These are phyloP conservation scores for Solanum appendiculatum DNA, from an alignment of 257 asterid genomes.

Conservation along the genomic window DNA sequence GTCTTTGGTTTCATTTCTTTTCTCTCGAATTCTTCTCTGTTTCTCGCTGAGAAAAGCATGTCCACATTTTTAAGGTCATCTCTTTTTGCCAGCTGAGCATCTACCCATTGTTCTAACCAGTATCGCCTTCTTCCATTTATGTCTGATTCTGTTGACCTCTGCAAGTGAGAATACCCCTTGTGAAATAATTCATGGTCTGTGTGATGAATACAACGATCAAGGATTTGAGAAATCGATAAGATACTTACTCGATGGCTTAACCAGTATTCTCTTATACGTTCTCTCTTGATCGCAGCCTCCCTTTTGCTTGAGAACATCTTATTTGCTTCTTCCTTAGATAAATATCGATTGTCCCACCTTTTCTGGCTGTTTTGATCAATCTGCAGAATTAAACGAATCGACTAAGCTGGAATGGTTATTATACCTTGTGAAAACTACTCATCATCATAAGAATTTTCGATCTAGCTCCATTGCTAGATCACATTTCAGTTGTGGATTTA, in stretches of 20 bases:
- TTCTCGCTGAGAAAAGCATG: constrained; percentile 20
- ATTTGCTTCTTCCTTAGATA: constrained; percentile 54
- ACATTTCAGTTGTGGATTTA: not conserved
- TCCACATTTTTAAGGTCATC: constrained; percentile 29
- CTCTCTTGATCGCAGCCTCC: constrained; percentile 73
- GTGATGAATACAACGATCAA: not conserved
- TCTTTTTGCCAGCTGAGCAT: constrained; percentile 63
- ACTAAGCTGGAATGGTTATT: not conserved
- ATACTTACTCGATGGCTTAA: constrained; percentile 70
- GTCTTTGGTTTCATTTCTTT: constrained; percentile 14
- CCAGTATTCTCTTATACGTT: constrained; percentile 66
- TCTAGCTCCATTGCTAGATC: not conserved
- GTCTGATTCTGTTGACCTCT: constrained; percentile 86
- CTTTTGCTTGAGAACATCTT: constrained; percentile 42
- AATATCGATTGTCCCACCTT: constrained; percentile 68
- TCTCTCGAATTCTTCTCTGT: constrained; percentile 30
- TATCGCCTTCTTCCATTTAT: constrained; percentile 46
- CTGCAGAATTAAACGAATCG: constrained; percentile 25
- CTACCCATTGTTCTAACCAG: constrained; percentile 93
- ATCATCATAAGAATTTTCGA: not conserved
- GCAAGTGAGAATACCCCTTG: constrained; percentile 12
- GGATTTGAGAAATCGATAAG: not conserved
- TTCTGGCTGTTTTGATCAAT: constrained; percentile 65
- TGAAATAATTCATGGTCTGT: not conserved
- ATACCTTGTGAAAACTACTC: not conserved